These are phyloP conservation scores for Flaveria robusta DNA, from an alignment of 129 eudicot species.

Conservation along the genomic window DNA sequence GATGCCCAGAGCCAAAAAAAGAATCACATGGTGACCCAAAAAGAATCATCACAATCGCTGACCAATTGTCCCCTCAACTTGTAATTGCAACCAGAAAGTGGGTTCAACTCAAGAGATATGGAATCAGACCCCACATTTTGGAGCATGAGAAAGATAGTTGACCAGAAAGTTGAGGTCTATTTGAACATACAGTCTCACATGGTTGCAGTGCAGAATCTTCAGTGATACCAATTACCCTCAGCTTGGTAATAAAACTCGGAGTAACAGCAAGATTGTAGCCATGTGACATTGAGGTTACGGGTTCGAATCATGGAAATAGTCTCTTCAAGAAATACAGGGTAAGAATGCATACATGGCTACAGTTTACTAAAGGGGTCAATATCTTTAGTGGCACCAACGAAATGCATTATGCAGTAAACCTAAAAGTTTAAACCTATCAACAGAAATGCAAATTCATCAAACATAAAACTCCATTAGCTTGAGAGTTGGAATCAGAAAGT, in stretches of 20 bases:
- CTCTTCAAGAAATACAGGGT: too few species aligned
- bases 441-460: slow-evolving; percentile 15
- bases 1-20: slow-evolving; percentile 21
- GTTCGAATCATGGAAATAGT: too few species aligned
- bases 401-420: not conserved
- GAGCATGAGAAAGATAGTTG: slow-evolving; percentile 5
- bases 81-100: slow-evolving; percentile 31
- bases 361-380: slow-evolving; percentile 22
- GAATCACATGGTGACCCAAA: slow-evolving; percentile 38
- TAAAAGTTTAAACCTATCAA: not conserved
- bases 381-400: slow-evolving; percentile 25
- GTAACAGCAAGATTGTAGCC: too few species aligned
- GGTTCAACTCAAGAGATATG: slow-evolving; percentile 14
- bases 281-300: too few species aligned
- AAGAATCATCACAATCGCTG: slow-evolving; percentile 14
- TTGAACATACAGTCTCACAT: not conserved
- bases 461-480: slow-evolving; percentile 11
- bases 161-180: slow-evolving; percentile 20
- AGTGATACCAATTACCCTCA: slow-evolving; percentile 14
- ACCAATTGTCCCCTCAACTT: slow-evolving; percentile 30
- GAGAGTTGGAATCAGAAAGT: slow-evolving; percentile 16
- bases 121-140: slow-evolving; percentile 23
- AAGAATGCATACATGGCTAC: too few species aligned
- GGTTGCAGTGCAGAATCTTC: slow-evolving; percentile 3
- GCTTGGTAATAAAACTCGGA: slow-evolving; percentile 9